Percentiles rank a stretch among this genome's conserved stretches.
phyloP scores from a whole-genome alignment of 345 rosid genomes.

The Aegle marmelos region DNA sequence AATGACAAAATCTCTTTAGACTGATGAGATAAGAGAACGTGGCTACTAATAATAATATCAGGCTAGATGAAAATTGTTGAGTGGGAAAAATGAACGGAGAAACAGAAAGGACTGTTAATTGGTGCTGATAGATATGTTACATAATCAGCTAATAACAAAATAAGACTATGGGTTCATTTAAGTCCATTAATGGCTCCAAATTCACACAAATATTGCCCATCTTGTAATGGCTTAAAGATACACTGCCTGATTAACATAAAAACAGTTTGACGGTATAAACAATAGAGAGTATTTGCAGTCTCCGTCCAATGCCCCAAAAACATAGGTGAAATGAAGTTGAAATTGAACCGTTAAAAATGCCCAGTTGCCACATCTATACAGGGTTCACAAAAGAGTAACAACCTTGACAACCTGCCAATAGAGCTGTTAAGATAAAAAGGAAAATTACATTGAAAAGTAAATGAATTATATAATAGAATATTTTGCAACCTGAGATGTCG shows the following conservation, averaged over 20 bases:
- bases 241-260: background rate
- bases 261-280: background rate
- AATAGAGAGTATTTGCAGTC: background rate
- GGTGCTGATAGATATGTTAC: background rate
- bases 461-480: background rate
- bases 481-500: background rate
- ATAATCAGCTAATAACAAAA: background rate
- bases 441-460: background rate
- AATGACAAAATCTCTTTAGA: background rate
- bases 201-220: background rate
- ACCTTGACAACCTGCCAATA: background rate
- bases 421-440: background rate
- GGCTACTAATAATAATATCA: background rate
- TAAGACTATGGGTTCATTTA: background rate
- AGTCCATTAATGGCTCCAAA: background rate
- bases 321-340: background rate
- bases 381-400: background rate
- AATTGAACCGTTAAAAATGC: conserved; percentile 4
- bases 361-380: conserved; percentile 11
- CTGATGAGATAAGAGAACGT: background rate
- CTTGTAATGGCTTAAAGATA: background rate
- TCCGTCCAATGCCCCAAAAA: background rate
- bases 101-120: background rate
- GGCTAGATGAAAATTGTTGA: background rate
- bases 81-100: background rate